Base-by-base conservation (phyloP, 148 eudicot genomes). In the Pouteria glomerata region DNA sequence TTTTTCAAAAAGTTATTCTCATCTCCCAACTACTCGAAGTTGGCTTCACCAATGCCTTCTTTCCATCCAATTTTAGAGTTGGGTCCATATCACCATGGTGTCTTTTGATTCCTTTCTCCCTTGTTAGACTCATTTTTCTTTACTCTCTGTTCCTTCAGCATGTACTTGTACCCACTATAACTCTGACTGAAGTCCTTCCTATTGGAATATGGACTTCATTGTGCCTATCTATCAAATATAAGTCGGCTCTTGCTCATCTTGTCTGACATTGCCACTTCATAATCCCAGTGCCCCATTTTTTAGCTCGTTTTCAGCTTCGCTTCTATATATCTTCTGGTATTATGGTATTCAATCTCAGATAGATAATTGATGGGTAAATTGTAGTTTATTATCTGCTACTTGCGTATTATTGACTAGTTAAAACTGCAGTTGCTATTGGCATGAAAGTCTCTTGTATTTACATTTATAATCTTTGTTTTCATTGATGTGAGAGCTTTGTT, bases 171-270 rank as follows among this genome's bases (percentile, higher is more conserved):
- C 57, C 37, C 8, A 10, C 41, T 66, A 11, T 37, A 66, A 29
- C 39, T 47, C 70, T 19, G 34, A 30, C 30, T 41, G 0, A 19
- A 65, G n/a, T 65, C 53, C 16, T 65, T 6, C 55, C 16, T 44
- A 0, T 11, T 27, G n/a, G 37, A 27, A 29, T 8, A n/a, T 67
- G 58, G 29, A 31, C 21, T 50, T 67, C 56, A 35, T 30, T 67
- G 41, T 29, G 33, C 21, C 1, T 67, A n/a, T 4, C 26, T 12
- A 66, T 29, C 8, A 8, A 8, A 21, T 33, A 30, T 27, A 19
- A 41, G 59, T 53, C 23, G 33, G 19, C 61, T 34, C 33, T n/a
- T 26, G 23, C 58, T 33, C 59, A 69, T 53, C 59, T 69, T 69
- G 31, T 23, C 21, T 61, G 23, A 6, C 31, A 53, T 34, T 53